Percentiles rank a stretch among this genome's conserved stretches.
These are phyloP conservation scores for Thalassiosira allenii DNA, from an alignment of 352 stramenopile species.

Conservation along the genomic window DNA sequence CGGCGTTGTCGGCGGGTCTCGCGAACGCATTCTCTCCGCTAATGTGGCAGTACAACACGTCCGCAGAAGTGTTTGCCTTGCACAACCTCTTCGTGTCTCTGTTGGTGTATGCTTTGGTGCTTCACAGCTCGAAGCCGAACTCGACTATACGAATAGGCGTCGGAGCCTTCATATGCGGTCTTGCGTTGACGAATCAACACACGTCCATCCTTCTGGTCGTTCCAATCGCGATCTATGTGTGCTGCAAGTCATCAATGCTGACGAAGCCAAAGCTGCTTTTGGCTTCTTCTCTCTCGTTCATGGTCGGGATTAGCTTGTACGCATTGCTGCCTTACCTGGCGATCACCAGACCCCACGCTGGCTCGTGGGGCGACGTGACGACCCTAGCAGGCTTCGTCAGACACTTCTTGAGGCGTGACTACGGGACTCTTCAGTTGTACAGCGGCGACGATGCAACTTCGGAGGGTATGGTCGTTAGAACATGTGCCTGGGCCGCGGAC, in stretches of 20 bases:
- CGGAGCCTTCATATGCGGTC: conserved; percentile 90
- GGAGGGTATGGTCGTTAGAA: conserved; percentile 86
- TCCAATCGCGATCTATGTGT: conserved; percentile 84
- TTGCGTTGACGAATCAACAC: conserved; percentile 96
- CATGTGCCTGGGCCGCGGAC: conserved; percentile 87
- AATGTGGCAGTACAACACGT: conserved; percentile 94
- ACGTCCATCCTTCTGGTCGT: conserved; percentile 93
- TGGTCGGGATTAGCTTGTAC: conserved; percentile 89
- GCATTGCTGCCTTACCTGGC: conserved; percentile 89
- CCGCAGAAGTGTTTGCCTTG: conserved; percentile 96
- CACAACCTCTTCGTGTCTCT: conserved; percentile 92
- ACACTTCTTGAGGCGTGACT: conserved; percentile 92
- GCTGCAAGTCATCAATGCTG: conserved; percentile 81
- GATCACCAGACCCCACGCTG: conserved; percentile 85
- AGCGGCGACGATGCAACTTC: conserved; percentile 79
- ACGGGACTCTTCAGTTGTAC: conserved; percentile 94
- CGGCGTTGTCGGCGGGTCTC: conserved; percentile 68
- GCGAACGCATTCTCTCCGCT: conserved; percentile 92
- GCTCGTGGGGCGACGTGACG: conserved; percentile 93
- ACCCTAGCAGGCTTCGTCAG: conserved; percentile 90
- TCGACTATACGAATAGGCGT: conserved; percentile 19
- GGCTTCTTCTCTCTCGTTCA: conserved; percentile 78
- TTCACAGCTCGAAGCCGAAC: conserved; percentile 59
- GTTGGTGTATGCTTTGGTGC: conserved; percentile 65
- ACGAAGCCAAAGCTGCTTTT: conserved; percentile 56